Conservation (phyloP, 1,284 basidiomycete genomes). For the Cryptococcus hybrid region DNA sequence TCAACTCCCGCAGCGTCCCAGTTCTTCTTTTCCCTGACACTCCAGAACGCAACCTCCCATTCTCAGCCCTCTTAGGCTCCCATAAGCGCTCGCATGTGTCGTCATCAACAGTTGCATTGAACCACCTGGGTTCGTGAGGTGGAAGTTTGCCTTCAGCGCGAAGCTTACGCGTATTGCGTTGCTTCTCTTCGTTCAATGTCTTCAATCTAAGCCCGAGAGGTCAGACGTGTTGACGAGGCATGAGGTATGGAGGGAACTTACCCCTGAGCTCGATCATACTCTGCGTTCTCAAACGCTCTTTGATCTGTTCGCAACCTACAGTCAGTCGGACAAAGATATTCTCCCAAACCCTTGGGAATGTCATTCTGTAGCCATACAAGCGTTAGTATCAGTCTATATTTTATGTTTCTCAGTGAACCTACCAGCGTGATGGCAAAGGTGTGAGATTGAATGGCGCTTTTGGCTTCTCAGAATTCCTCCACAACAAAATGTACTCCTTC, state of each 20-base stretch:
- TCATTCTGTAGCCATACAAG: slow-evolving; percentile 36
- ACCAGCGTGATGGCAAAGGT: slow-evolving; percentile 80
- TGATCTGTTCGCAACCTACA: slow-evolving; percentile 92
- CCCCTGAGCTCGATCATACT: slow-evolving; percentile 84
- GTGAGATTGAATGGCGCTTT: slow-evolving; percentile 89
- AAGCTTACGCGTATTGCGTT: slow-evolving; percentile 71
- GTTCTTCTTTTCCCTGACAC: slow-evolving; percentile 65
- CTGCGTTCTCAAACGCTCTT: slow-evolving; percentile 89
- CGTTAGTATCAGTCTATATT: neutral
- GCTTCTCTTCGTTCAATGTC: slow-evolving; percentile 79
- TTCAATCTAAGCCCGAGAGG: slow-evolving; percentile 58
- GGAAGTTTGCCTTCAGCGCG: slow-evolving; percentile 73
- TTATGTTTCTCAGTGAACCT: slow-evolving; percentile 4
- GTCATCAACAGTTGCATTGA: slow-evolving; percentile 67
- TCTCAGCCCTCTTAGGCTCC: slow-evolving; percentile 61
- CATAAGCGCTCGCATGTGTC: slow-evolving; percentile 87
- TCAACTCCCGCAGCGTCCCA: slow-evolving; percentile 69
- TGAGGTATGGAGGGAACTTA: slow-evolving; percentile 9
- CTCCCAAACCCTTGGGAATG: slow-evolving; percentile 57
- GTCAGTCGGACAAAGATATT: slow-evolving; percentile 84
- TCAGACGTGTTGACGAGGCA: neutral
- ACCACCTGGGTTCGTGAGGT: slow-evolving; percentile 81
- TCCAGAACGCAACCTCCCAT: slow-evolving; percentile 74
- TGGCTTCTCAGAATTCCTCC: slow-evolving; percentile 89
- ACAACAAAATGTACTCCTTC: slow-evolving; percentile 58